A percentile compares a stretch with the other conserved stretches of the same genome.
phyloP scores from a whole-genome alignment of 345 rosid species.

The Eucalyptus pauciflora region DNA sequence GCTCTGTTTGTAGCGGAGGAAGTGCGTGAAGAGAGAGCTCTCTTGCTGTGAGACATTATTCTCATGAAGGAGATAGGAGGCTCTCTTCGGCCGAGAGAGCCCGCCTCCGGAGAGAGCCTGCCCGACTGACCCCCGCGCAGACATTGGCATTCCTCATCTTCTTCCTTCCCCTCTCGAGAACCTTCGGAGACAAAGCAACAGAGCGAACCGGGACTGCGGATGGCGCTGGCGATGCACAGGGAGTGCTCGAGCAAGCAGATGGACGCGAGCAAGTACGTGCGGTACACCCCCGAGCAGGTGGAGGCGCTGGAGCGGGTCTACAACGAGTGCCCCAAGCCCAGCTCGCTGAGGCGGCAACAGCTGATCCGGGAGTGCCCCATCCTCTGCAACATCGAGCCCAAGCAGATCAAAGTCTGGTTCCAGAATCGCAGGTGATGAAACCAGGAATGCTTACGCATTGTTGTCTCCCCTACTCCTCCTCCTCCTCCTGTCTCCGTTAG shows the following conservation, averaged over 20 bases:
- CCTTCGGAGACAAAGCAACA: neutral
- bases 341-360: constrained; percentile 63
- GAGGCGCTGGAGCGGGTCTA: constrained; percentile 77
- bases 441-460: neutral
- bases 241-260: constrained; percentile 22
- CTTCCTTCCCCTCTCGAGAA: neutral
- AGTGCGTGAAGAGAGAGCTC: neutral
- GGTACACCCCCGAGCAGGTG: constrained; percentile 72
- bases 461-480: neutral
- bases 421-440: constrained; percentile 46
- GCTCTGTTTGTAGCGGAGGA: neutral
- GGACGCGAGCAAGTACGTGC: constrained; percentile 61
- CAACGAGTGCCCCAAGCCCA: constrained; percentile 72
- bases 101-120: constrained; percentile 34
- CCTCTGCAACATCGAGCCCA: constrained; percentile 56
- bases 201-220: neutral
- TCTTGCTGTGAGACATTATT: neutral
- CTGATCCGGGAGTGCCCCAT: constrained; percentile 65
- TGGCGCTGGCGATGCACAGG: constrained; percentile 33
- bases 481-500: neutral
- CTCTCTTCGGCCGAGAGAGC: constrained; percentile 26
- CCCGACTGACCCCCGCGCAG: neutral
- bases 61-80: constrained; percentile 41
- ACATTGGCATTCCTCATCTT: neutral
- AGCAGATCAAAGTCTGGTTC: constrained; percentile 71